Evolutionary conservation across 176 grass and related monocot species (phyloP).

Genomic region (Bolboschoenus planiculmis): DNA sequence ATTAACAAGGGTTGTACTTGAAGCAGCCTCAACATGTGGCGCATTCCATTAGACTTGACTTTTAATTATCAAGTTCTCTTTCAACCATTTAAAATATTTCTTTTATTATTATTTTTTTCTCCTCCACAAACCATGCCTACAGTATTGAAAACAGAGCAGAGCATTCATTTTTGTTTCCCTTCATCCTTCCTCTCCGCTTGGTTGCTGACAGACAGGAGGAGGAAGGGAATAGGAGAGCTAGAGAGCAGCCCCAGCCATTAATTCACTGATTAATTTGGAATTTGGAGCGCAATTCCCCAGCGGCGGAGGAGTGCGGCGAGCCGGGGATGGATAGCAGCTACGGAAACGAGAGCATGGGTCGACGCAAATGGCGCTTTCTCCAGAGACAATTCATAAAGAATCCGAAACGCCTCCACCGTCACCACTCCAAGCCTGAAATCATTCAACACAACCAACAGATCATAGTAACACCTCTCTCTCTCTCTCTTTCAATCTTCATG

Average conservation of each 20-base stretch:
- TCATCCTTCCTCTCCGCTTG: not conserved
- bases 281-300: no score
- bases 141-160: not conserved
- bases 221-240: not conserved
- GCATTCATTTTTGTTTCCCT: not conserved
- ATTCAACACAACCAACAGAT: not conserved
- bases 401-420: not conserved
- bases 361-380: not conserved
- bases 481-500: not conserved
- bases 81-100: not conserved
- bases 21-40: not conserved
- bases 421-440: constrained; percentile 5
- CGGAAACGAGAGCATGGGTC: constrained; percentile 4
- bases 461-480: not conserved
- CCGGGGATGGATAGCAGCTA: constrained; percentile 4
- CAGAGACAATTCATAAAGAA: constrained; percentile 7
- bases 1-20: not conserved
- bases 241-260: not conserved
- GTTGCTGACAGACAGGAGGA: not conserved
- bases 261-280: not conserved
- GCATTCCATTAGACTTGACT: not conserved
- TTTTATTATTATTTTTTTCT: no score
- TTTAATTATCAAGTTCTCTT: not conserved
- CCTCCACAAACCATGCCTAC: not conserved
- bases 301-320: not conserved